Evolutionary conservation across 2,329 filamentous ascomycete species (phyloP), one percentile per base, ranked within the genome.

Genomic region (Aspergillus sergii): DNA sequence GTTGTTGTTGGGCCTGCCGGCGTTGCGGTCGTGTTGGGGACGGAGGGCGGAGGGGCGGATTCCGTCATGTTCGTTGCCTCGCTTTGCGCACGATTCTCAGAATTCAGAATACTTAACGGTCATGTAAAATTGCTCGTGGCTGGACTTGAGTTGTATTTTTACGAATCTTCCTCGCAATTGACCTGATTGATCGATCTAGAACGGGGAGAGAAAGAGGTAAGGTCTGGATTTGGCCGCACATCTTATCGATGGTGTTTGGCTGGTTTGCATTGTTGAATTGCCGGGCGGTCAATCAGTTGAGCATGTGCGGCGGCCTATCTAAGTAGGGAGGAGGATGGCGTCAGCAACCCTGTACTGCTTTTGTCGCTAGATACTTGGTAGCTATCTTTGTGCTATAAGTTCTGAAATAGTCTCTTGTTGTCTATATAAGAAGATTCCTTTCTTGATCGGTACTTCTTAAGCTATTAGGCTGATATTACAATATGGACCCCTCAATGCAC

Each of bases 21-120:
- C 57, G 68, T 62, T 60, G 68, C 64, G 53, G 65, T 66, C 39
- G 67, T 59, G 45, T 68, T 70, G 63, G 64, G 61, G 45, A 64
- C 65, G 58, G 72, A 62, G 50, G 71, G 66, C 41, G 78, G 74
- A 32, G 78, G 72, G 54, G 77, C 72, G 63, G 79, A 79, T 63
- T 82, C 81, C 58, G 78, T 69, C 80, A 82, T 81, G 43, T 23
- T 72, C 53, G 26, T 61, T 51, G 48, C 48, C 58, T 48, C 36
- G 28, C 5, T 21, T 28, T 59, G n/a, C 43, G n/a, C 36, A 32
- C 48, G n/a, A 32, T 43, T 53, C 28, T 14, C 1, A 39, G 28
- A 32, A 57, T 45, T 39, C n/a, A 9, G 2, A 12, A n/a, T 53
- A n/a, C 28, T 30, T 7, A 21, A n/a, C 9, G 6, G 23, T 8